A percentile compares a stretch with the other conserved stretches of the same genome.
These are phyloP conservation scores for Lonicera japonica DNA, from an alignment of 129 eudicot genomes.

Conservation along the genomic window DNA sequence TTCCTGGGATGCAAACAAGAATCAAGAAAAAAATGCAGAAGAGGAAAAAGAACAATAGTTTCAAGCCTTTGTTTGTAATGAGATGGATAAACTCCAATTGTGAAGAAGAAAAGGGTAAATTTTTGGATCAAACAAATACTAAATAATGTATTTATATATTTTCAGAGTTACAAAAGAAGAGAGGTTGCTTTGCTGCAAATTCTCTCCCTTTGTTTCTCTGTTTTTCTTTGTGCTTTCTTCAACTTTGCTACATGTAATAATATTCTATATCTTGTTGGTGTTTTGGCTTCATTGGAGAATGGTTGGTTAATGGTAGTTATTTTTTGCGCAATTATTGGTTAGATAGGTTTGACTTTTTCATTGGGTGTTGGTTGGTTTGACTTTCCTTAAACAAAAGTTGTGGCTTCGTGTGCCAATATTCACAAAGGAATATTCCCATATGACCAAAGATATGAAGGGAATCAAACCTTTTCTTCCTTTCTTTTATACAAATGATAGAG, in stretches of 20 bases:
- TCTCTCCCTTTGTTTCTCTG: constrained; percentile 16
- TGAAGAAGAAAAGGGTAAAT: background rate
- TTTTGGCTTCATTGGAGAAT: constrained; percentile 7
- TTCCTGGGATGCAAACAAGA: background rate
- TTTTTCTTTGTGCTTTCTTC: constrained; percentile 6
- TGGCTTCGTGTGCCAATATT: background rate
- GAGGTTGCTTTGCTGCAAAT: constrained; percentile 19
- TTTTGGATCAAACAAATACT: background rate
- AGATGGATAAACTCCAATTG: background rate
- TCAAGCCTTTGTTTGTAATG: too few species aligned
- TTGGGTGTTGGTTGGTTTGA: background rate
- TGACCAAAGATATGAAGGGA: too few species aligned
- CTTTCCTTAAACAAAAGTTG: background rate
- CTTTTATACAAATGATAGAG: too few species aligned
- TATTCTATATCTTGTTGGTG: background rate
- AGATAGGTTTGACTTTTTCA: constrained; percentile 20
- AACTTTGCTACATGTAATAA: background rate
- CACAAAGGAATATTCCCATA: too few species aligned
- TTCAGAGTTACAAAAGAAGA: constrained; percentile 26
- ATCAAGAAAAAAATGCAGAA: background rate
- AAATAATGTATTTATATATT: too few species aligned
- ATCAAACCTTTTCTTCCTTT: too few species aligned
- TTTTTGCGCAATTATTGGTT: constrained; percentile 27
- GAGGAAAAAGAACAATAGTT: background rate
- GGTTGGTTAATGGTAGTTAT: constrained; percentile 22